Evolutionary conservation across 1,284 basidiomycete genomes (phyloP), one percentile per base, ranked within the genome.

Genomic region (Lentinus polychrous): DNA sequence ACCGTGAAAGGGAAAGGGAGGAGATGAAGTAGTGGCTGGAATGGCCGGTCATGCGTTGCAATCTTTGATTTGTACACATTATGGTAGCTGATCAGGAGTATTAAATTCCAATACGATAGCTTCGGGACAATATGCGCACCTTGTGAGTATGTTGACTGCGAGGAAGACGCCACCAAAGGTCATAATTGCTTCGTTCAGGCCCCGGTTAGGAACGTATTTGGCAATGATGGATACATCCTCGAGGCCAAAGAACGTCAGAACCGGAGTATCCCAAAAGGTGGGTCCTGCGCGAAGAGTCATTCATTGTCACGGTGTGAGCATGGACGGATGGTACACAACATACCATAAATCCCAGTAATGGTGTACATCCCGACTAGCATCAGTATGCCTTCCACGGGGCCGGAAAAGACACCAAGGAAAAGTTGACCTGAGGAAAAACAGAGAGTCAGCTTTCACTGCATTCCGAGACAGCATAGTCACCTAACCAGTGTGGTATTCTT

Each of bases 371-470:
- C 64, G 23, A 87, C 76, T 51, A 98, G 86, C 66, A 98, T 79
- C 43, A 99, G 69, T 58, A 99, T 97, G 8, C 95, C 95, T 66
- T 98, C 95, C 1, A 98, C 91, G 0, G 95, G 95, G 0, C 95
- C 95, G 8, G 91, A 95, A 67, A 96, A 97, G 23, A 86, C 81
- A n/a, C 91, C 91, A 14, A 96, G 81, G 70, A 84, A 96, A 5
- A 97, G 72, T 53, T 86, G 83, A 22, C 91, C 90, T 83, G 50
- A 17, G 11, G 14, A 8, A 8, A 43, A 7, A 15, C 27, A 12
- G 31, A 33, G 34, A 31, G 14, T 24, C 15, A 34, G 35, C n/a
- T 34, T 20, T 17, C 17, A 2, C 10, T 11, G 20, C 22, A 38
- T 15, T 43, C 12, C 24, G 47, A 35, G 11, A 15, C 45, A 35